A percentile compares a stretch with the other conserved stretches of the same genome.
phyloP scores from a whole-genome alignment of 768 basidiomycete species.

The Rhodotorula kratochvilovae region DNA sequence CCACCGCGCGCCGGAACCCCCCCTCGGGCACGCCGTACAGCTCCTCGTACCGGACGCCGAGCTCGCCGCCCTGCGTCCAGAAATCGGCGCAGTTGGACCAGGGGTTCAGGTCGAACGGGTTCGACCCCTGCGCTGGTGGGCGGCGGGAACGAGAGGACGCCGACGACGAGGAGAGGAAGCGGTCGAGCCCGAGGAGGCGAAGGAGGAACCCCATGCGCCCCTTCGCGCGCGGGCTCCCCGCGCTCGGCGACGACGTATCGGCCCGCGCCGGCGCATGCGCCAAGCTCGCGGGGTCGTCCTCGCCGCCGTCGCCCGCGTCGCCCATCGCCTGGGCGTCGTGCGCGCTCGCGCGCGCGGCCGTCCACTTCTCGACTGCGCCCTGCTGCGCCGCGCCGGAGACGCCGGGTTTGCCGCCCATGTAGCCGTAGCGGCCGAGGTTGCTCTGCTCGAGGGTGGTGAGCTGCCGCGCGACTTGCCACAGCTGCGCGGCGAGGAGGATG shows the following conservation, averaged over 20 bases:
- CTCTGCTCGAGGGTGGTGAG: conserved; percentile 95
- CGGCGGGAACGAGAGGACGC: neutral
- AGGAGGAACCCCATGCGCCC: conserved; percentile 64
- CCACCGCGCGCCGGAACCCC: conserved; percentile 49
- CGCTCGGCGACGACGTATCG: no score
- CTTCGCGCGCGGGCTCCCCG: neutral
- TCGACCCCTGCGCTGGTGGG: conserved; percentile 54
- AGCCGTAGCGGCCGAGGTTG: conserved; percentile 91
- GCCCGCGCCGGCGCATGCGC: conserved; percentile 8
- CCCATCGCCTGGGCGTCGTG: neutral
- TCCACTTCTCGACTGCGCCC: conserved; percentile 19
- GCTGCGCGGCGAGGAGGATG: conserved; percentile 75
- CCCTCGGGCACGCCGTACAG: conserved; percentile 18
- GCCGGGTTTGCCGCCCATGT: conserved; percentile 77
- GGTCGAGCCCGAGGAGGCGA: conserved; percentile 85
- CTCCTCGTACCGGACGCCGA: conserved; percentile 73
- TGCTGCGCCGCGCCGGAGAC: conserved; percentile 26
- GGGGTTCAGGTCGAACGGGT: conserved; percentile 85
- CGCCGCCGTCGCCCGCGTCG: neutral
- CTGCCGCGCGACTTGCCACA: conserved; percentile 87
- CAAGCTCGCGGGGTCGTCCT: conserved; percentile 46
- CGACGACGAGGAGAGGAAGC: conserved; percentile 56
- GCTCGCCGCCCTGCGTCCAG: conserved; percentile 77
- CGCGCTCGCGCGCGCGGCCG: conserved; percentile 28
- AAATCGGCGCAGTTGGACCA: conserved; percentile 83